Evolutionary conservation across 2,329 filamentous ascomycete species (phyloP).

Genomic region (Aspergillus sp.): DNA sequence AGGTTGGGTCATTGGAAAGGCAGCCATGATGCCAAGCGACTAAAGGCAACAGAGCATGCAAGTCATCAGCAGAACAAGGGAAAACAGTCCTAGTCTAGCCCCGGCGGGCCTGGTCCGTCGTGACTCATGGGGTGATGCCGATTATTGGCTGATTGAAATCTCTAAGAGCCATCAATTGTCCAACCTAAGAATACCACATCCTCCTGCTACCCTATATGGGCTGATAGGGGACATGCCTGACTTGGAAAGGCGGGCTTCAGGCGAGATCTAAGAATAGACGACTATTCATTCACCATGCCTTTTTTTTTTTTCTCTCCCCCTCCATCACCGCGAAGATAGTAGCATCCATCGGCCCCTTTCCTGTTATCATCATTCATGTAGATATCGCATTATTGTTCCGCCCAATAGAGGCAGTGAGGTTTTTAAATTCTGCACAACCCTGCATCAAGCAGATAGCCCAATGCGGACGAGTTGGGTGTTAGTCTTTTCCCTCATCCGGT

Average conservation of each 20-base stretch:
- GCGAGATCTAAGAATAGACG: not conserved
- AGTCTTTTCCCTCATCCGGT: not conserved
- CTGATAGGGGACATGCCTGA: not conserved
- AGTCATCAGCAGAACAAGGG: constrained; percentile 12
- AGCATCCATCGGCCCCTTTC: not conserved
- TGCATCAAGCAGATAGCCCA: constrained; percentile 2
- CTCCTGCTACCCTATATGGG: not conserved
- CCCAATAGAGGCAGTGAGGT: not conserved
- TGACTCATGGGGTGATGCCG: constrained; percentile 1
- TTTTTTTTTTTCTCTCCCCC: not conserved
- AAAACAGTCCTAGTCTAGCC: constrained; percentile 1
- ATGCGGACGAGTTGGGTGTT: not conserved
- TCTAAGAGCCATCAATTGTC: not conserved
- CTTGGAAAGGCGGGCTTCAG: not conserved
- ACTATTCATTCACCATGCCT: not conserved
- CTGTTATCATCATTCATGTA: not conserved
- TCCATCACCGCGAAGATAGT: not conserved
- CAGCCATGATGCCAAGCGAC: constrained; percentile 5
- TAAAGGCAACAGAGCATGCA: constrained; percentile 8
- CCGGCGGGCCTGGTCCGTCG: not conserved
- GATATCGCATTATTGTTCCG: not conserved
- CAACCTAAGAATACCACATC: not conserved
- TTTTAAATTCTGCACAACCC: not conserved
- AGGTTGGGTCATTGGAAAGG: not conserved
- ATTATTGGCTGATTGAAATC: not conserved